These are phyloP conservation scores for Solanum paucissectum DNA, from an alignment of 257 asterid genomes.

Conservation along the genomic window DNA sequence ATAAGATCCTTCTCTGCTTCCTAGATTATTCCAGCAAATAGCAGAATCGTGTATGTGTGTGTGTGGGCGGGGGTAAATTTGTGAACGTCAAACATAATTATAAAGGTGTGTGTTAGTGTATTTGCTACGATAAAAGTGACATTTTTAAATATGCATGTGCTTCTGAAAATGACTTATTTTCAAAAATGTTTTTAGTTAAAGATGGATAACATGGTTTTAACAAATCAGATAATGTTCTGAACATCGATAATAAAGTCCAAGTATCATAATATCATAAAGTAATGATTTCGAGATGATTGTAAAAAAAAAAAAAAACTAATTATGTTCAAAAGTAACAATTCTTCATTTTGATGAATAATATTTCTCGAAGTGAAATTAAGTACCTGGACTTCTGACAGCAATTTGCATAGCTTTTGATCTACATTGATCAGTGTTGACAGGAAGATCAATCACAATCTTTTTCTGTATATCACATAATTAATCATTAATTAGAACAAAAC, in stretches of 20 bases:
- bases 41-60: too few relatives aligned
- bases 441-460: conserved; percentile 4
- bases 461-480: neutral
- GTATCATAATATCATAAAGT: too few relatives aligned
- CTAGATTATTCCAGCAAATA: too few relatives aligned
- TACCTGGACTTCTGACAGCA: conserved; percentile 7
- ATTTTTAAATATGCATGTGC: neutral
- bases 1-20: too few relatives aligned
- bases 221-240: neutral
- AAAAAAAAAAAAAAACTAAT: too few relatives aligned
- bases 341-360: neutral
- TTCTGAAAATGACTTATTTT: neutral
- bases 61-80: too few relatives aligned
- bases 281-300: neutral
- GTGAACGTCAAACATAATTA: too few relatives aligned
- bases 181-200: too few relatives aligned
- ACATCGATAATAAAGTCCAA: neutral
- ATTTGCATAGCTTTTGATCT: conserved; percentile 15
- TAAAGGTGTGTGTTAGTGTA: neutral
- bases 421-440: neutral
- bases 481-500: neutral
- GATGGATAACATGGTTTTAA: neutral
- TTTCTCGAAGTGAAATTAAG: neutral
- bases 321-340: neutral
- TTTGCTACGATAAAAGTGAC: neutral